phyloP scores from a whole-genome alignment of 2,329 filamentous ascomycete genomes.

The Sporothrix inflata region DNA sequence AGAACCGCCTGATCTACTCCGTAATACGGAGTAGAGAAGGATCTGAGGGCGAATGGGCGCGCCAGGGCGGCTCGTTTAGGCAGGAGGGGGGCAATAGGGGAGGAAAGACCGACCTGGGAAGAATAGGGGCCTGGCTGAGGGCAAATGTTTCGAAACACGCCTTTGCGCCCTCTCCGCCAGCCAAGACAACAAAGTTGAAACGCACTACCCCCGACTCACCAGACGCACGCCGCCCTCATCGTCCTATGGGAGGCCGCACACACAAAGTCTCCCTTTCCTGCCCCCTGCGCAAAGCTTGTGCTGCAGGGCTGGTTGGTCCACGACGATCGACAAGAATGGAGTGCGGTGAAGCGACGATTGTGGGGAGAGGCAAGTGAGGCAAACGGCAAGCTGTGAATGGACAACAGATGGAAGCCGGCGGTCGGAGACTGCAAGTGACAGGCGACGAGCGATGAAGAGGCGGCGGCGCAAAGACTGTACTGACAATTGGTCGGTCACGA shows the following conservation, averaged over 20 bases:
- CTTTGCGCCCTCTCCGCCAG: neutral
- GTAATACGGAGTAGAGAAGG: no score
- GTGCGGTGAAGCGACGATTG: neutral
- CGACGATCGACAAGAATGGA: slow-evolving; percentile 8
- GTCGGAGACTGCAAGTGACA: neutral
- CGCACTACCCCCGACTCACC: neutral
- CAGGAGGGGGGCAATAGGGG: neutral
- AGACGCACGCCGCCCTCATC: neutral
- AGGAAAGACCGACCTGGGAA: neutral
- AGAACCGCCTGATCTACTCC: slow-evolving; percentile 1
- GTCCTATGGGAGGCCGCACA: slow-evolving; percentile 17
- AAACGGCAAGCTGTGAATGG: neutral
- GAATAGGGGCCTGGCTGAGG: slow-evolving; percentile 12
- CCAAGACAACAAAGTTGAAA: slow-evolving; percentile 1
- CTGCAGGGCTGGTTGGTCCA: slow-evolving; percentile 13
- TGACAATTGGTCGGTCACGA: neutral
- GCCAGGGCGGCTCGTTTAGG: neutral
- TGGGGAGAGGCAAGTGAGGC: no score
- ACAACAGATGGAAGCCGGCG: neutral
- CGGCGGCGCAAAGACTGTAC: neutral
- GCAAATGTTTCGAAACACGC: slow-evolving; percentile 17
- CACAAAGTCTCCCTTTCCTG: neutral
- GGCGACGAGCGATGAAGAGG: neutral
- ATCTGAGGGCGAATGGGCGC: neutral
- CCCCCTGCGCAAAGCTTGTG: neutral